phyloP scores from a whole-genome alignment of 202 grass and related monocot species.

The Bolboschoenoplectus hybrid region DNA sequence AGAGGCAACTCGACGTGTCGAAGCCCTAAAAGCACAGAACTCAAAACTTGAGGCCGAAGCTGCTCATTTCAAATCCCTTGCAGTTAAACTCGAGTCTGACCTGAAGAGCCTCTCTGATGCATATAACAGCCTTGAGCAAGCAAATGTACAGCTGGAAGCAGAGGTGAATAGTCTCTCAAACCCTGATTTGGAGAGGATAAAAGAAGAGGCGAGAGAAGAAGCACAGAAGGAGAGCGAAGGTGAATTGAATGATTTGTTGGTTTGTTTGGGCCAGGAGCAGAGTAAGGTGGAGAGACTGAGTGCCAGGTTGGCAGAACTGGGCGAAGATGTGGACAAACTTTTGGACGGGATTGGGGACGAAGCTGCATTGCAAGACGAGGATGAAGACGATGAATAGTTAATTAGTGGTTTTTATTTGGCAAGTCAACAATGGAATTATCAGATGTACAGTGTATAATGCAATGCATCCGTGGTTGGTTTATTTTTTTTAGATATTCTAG shows the following conservation, averaged over 20 bases:
- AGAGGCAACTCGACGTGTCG: slow-evolving; percentile 54
- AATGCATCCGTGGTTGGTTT: slow-evolving; percentile 19
- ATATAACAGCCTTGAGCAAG: slow-evolving; percentile 92
- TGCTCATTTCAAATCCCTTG: slow-evolving; percentile 69
- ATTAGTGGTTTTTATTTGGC: slow-evolving; percentile 11
- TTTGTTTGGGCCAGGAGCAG: slow-evolving; percentile 97
- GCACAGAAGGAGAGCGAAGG: slow-evolving; percentile 86
- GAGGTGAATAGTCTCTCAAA: slow-evolving; percentile 69
- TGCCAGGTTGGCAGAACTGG: slow-evolving; percentile 71
- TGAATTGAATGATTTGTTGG: slow-evolving; percentile 83
- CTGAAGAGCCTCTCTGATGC: slow-evolving; percentile 92
- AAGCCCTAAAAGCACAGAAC: slow-evolving; percentile 69
- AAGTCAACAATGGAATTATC: slow-evolving; percentile 15
- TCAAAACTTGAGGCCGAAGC: slow-evolving; percentile 71
- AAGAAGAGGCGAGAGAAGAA: slow-evolving; percentile 78
- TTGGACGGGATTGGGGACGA: slow-evolving; percentile 84
- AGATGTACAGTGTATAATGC: slow-evolving; percentile 36
- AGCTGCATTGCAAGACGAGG: slow-evolving; percentile 59
- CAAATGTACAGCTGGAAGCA: slow-evolving; percentile 68
- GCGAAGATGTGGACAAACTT: slow-evolving; percentile 76
- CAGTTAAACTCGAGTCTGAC: slow-evolving; percentile 83
- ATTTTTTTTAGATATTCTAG: slow-evolving; percentile 25
- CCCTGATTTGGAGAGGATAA: slow-evolving; percentile 73
- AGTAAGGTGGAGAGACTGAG: slow-evolving; percentile 96
- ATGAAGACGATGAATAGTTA: slow-evolving; percentile 30